Evolutionary conservation across 164 flowering plant species (phyloP), one percentile per base, ranked within the genome.

Genomic region (Tetrastigma voinierianum): DNA sequence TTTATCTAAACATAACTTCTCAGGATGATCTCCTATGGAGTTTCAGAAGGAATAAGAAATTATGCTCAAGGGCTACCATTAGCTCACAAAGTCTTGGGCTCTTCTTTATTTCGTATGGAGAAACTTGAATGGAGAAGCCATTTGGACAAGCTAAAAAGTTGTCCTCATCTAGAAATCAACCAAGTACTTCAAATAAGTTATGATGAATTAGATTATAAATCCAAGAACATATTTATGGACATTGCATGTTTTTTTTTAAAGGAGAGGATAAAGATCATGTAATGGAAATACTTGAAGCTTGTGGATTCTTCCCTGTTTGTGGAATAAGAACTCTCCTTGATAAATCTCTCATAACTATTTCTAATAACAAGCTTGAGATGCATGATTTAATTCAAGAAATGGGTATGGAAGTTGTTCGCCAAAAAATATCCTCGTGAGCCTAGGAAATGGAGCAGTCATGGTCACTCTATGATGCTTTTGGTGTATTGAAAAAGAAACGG

Each of bases 201-300:
- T 16, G 24, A 62, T 53, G 51, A 14, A 25, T 13, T 63, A 17
- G 59, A 14, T 15, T 4, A n/a, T 44, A 25, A n/a, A 25, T 4
- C 6, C 6, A 25, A 25, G 40, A 6, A 25, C 9, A 2, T 15
- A 2, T 20, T n/a, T 63, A 16, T 18, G 20, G 46, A 64, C 10
- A 32, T 64, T n/a, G 67, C 57, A 4, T 64, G 67, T n/a, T n/a
- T n/a, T 18, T 64, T 64, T 40, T 64, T 64, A 0, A 51, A 25
- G 14, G 46, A 40, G n/a, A n/a, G 45, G 18, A 52, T 15, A 17
- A 51, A 52, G 57, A 64, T 52, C 15, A 17, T 45, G 51, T 3
- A 0, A 0, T 2, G 17, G n/a, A n/a, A n/a, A 40, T 4, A 64
- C 51, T n/a, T 47, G 51, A 2, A 18, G 67, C 51, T n/a, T 51